Percentiles rank a stretch among this genome's conserved stretches.
Evolutionary conservation across 2,329 filamentous ascomycete species (phyloP).

Genomic region (Truncatella angustata): DNA sequence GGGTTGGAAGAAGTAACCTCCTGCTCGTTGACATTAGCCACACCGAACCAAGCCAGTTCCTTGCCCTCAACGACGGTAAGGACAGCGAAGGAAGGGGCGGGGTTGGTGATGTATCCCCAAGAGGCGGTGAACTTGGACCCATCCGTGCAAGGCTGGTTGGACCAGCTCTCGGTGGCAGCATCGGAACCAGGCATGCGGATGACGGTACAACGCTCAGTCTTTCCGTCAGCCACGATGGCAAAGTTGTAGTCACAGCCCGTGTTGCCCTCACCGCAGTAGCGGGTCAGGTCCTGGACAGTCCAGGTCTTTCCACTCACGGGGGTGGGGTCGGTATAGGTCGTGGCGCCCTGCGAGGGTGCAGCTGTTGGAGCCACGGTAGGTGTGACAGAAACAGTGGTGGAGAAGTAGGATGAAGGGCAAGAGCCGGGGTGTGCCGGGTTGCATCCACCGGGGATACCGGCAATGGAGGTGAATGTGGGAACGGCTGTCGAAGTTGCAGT

Average conservation of each 20-base stretch:
- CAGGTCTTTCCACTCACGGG: not conserved
- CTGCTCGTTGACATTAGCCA: not conserved
- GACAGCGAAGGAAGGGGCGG: not conserved
- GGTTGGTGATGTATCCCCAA: not conserved
- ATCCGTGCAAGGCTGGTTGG: too few relatives aligned
- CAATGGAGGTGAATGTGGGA: too few relatives aligned
- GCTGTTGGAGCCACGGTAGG: not conserved
- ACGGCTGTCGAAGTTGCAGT: too few relatives aligned
- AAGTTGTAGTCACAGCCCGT: too few relatives aligned
- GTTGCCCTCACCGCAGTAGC: conserved; percentile 13
- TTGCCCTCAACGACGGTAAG: not conserved
- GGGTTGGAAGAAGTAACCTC: not conserved
- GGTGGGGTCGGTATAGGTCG: not conserved
- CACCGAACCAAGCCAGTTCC: not conserved
- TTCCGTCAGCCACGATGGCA: too few relatives aligned
- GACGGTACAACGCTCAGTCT: too few relatives aligned
- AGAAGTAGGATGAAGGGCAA: too few relatives aligned
- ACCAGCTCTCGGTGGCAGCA: too few relatives aligned
- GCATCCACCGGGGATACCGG: too few relatives aligned
- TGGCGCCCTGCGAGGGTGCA: not conserved
- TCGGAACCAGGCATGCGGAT: too few relatives aligned
- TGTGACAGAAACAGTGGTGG: too few relatives aligned
- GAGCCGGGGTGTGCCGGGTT: too few relatives aligned
- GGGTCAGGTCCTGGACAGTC: not conserved
- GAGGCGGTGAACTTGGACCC: not conserved